Percentiles rank a stretch among this genome's conserved stretches.
Conservation (phyloP, 805 yeast genomes). For the Blastobotrys chiropterorum region DNA sequence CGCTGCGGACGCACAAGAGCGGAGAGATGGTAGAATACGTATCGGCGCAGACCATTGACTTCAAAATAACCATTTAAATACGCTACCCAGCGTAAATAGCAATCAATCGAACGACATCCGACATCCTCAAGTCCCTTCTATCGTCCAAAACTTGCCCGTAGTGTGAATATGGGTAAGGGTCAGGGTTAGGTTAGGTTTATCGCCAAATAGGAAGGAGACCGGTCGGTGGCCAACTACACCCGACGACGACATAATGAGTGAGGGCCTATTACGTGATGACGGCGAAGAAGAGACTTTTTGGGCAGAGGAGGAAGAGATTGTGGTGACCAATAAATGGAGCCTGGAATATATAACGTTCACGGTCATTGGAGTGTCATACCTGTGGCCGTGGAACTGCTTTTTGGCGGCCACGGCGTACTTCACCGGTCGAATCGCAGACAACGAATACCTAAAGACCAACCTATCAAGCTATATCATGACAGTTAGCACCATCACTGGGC, state of each 20-base stretch:
- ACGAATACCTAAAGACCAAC: constrained; percentile 35
- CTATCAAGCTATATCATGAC: constrained; percentile 88
- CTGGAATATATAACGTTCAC: constrained; percentile 51
- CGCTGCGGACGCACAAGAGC: too few relatives aligned
- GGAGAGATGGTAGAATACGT: too few relatives aligned
- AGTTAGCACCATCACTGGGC: constrained; percentile 64
- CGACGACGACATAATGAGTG: neutral
- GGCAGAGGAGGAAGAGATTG: neutral
- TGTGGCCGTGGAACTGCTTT: constrained; percentile 98
- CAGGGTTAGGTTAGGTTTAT: too few relatives aligned
- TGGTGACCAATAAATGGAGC: neutral
- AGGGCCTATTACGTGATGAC: neutral
- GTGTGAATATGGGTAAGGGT: too few relatives aligned
- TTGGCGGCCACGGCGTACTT: constrained; percentile 82
- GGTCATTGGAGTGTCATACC: constrained; percentile 64
- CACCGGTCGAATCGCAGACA: constrained; percentile 48
- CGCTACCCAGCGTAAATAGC: too few relatives aligned
- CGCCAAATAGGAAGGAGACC: too few relatives aligned
- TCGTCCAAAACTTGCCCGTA: too few relatives aligned
- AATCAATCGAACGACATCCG: too few relatives aligned
- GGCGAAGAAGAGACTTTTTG: neutral
- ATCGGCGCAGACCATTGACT: too few relatives aligned
- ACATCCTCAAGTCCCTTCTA: too few relatives aligned
- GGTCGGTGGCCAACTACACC: neutral
- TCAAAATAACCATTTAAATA: too few relatives aligned